Evolutionary conservation across 108 stramenopile genomes (phyloP), one percentile per base, ranked within the genome.

Genomic region (Pseudonitzschia multiseries): DNA sequence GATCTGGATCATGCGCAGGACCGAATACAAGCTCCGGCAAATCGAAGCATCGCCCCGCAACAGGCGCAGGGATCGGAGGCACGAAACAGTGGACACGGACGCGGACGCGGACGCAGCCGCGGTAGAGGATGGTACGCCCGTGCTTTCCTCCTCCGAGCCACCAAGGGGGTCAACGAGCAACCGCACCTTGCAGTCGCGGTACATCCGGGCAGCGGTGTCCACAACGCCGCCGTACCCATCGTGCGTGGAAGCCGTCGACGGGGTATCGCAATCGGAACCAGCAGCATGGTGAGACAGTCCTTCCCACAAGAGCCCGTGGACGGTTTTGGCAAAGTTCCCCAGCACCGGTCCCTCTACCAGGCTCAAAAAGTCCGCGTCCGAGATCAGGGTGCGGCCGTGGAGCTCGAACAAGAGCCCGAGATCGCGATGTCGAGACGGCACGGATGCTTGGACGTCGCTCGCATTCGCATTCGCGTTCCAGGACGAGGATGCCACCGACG

Each of bases 261-360:
- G 3, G 8, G 46, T 42, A 9, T 10, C 42, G 42, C 42, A 9
- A 42, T 42, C 42, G 42, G 42, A 42, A 9, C 10, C 42, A 9
- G 42, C 26, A 18, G n/a, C n/a, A 54, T 0, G 15, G 8, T 13
- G 61, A 33, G 5, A n/a, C 15, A 62, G 12, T 40, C 33, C 15
- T 5, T n/a, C 61, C 8, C 18, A 62, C 14, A 54, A n/a, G 5
- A 74, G 27, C 2, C 29, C 46, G 32, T 87, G 60, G 50, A 91
- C 68, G 8, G 36, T 54, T 20, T 60, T 28, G 3, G 82, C 77
- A 89, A 89, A 93, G 0, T 44, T 57, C 14, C 70, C 57, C 32
- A 95, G 56, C 20, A 93, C 50, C 62, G 91, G 88, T 54, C 86
- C 89, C 70, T 95, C 94, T 20, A 95, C 57, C 17, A 93, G 51